Evolutionary conservation across 352 stramenopile species (phyloP).

Genomic region (Phytophthora crassamura): DNA sequence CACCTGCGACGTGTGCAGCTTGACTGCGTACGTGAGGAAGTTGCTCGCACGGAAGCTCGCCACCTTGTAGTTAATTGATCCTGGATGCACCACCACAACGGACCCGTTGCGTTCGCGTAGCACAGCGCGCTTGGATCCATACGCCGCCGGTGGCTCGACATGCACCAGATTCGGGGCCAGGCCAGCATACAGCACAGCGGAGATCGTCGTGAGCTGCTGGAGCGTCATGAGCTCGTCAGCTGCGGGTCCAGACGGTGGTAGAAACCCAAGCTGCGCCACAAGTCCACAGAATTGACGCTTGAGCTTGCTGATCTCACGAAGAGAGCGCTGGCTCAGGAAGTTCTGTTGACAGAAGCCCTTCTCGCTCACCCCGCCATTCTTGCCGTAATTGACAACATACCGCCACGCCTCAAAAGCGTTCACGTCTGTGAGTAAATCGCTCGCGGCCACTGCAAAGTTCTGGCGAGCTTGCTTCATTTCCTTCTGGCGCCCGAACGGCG

Average conservation of each 20-base stretch:
- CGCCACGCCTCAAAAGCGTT: constrained; percentile 80
- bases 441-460: constrained; percentile 62
- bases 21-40: constrained; percentile 82
- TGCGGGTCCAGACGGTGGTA: constrained; percentile 18
- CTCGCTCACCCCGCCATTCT: constrained; percentile 35
- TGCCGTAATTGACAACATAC: constrained; percentile 32
- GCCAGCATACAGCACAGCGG: constrained; percentile 75
- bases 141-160: constrained; percentile 43
- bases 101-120: constrained; percentile 56
- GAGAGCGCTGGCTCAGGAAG: constrained; percentile 62
- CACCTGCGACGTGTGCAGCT: constrained; percentile 86
- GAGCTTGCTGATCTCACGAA: constrained; percentile 75
- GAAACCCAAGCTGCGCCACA: constrained; percentile 73
- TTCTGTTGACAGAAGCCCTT: constrained; percentile 75
- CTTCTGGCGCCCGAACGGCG: constrained; percentile 69
- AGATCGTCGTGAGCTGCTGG: constrained; percentile 64
- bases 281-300: constrained; percentile 79
- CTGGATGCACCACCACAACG: constrained; percentile 69
- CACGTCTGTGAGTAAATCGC: constrained; percentile 80
- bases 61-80: constrained; percentile 80
- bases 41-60: constrained; percentile 48
- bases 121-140: constrained; percentile 40
- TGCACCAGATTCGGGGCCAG: constrained; percentile 95
- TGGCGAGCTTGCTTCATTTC: constrained; percentile 74
- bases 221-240: constrained; percentile 43